phyloP scores from a whole-genome alignment of 2,329 filamentous ascomycete genomes.

The Metarhizium sp. region DNA sequence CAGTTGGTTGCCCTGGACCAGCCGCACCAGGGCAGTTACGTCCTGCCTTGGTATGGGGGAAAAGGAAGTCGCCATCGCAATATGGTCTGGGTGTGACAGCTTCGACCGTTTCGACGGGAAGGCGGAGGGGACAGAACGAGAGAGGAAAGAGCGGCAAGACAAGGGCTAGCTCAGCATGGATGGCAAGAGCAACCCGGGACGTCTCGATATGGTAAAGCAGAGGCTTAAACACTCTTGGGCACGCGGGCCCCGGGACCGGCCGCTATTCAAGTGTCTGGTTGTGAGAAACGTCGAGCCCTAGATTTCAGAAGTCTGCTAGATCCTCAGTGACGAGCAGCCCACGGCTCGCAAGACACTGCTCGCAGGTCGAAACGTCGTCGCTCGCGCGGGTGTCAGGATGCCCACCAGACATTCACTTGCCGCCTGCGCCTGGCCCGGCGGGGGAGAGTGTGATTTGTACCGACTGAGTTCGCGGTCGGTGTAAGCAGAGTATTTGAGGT shows the following conservation, averaged over 20 bases:
- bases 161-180: background rate
- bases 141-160: background rate
- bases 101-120: background rate
- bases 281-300: no score
- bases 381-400: background rate
- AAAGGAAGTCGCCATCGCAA: constrained; percentile 16
- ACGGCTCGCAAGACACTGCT: background rate
- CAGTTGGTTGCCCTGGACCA: constrained; percentile 33
- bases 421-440: background rate
- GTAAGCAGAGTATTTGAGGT: background rate
- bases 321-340: no score
- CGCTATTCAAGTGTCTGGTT: no score
- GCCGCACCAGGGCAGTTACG: constrained; percentile 33
- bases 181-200: background rate
- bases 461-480: background rate
- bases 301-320: no score
- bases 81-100: background rate
- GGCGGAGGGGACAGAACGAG: background rate
- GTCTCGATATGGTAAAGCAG: background rate
- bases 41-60: constrained; percentile 28
- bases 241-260: no score
- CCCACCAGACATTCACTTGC: background rate
- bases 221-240: background rate
- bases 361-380: background rate
- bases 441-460: background rate